A percentile compares a stretch with the other conserved stretches of the same genome.
These are phyloP conservation scores for Cylindrodendrum hubeiense DNA, from an alignment of 2,329 filamentous ascomycete species.

Conservation along the genomic window DNA sequence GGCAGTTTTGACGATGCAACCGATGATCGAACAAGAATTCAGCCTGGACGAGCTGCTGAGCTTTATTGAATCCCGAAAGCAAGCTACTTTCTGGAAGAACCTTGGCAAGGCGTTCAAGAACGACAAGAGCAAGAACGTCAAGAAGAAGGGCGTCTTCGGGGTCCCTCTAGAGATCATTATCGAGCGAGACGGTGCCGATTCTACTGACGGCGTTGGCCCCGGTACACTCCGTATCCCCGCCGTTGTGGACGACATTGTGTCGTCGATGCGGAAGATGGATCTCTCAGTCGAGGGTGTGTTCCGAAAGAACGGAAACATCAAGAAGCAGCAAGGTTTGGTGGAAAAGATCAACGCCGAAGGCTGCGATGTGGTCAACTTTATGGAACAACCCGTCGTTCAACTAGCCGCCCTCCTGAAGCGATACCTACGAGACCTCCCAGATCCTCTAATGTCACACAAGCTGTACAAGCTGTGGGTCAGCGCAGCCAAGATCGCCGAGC, in stretches of 20 bases:
- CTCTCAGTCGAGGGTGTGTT: slow-evolving; percentile 99
- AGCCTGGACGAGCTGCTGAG: slow-evolving; percentile 92
- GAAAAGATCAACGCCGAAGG: slow-evolving; percentile 89
- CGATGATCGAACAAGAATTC: slow-evolving; percentile 89
- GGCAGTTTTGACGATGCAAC: slow-evolving; percentile 94
- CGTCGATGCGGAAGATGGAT: slow-evolving; percentile 98
- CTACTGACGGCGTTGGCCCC: slow-evolving; percentile 95
- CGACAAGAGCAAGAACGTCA: slow-evolving; percentile 79
- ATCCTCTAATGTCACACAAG: slow-evolving; percentile 95
- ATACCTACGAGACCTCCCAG: slow-evolving; percentile 92
- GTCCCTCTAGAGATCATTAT: slow-evolving; percentile 89
- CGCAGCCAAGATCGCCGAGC: slow-evolving; percentile 87
- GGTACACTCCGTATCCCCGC: slow-evolving; percentile 91
- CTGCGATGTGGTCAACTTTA: slow-evolving; percentile 86
- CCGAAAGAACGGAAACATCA: slow-evolving; percentile 99
- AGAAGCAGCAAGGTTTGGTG: slow-evolving; percentile 87
- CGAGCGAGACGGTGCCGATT: slow-evolving; percentile 94
- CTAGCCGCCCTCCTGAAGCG: slow-evolving; percentile 94
- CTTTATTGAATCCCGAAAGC: slow-evolving; percentile 91
- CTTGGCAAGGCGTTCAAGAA: slow-evolving; percentile 97
- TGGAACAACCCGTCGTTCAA: slow-evolving; percentile 91
- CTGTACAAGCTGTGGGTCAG: slow-evolving; percentile 91
- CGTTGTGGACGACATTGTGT: slow-evolving; percentile 94
- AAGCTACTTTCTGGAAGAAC: slow-evolving; percentile 96
- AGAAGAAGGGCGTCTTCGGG: slow-evolving; percentile 95